Evolutionary conservation across 2,329 filamentous ascomycete genomes (phyloP).

Genomic region (Colletotrichum musae): DNA sequence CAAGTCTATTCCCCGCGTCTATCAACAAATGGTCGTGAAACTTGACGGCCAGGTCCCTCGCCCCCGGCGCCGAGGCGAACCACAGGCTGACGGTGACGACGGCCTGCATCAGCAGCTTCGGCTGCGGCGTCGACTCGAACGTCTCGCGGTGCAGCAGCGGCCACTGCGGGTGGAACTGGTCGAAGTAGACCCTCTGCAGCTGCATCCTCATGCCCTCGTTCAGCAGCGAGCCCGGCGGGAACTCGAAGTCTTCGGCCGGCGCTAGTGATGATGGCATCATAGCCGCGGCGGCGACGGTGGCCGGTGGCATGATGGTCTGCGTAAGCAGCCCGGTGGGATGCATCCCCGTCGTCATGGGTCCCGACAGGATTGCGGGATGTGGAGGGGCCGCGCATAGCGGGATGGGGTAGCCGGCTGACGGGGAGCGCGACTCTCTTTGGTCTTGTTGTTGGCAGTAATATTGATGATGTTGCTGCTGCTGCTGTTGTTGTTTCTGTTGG

Average conservation of each 20-base stretch:
- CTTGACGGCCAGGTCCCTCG: slow-evolving; percentile 2
- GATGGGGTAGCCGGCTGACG: neutral
- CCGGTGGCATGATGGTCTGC: slow-evolving; percentile 2
- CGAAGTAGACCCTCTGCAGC: slow-evolving; percentile 25
- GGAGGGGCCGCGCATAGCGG: slow-evolving; percentile 3
- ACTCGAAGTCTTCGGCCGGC: slow-evolving; percentile 13
- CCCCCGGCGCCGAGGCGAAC: slow-evolving; percentile 14
- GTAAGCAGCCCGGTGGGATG: slow-evolving; percentile 16
- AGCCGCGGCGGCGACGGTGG: neutral
- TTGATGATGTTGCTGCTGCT: neutral
- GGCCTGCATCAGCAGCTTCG: slow-evolving; percentile 16
- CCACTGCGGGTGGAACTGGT: slow-evolving; percentile 32
- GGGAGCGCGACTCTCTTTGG: slow-evolving; percentile 1
- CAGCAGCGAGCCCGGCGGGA: neutral
- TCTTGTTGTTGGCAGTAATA: neutral
- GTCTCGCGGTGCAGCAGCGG: slow-evolving; percentile 29
- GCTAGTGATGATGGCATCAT: neutral
- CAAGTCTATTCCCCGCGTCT: slow-evolving; percentile 27
- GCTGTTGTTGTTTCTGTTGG: neutral
- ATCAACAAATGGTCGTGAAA: slow-evolving; percentile 24
- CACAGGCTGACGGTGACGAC: slow-evolving; percentile 31
- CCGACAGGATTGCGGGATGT: slow-evolving; percentile 2
- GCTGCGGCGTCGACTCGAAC: slow-evolving; percentile 17
- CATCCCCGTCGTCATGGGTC: neutral
- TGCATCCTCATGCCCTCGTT: slow-evolving; percentile 19